phyloP scores from a whole-genome alignment of 495 filamentous ascomycete species.

The Stereocaulon alpinum region DNA sequence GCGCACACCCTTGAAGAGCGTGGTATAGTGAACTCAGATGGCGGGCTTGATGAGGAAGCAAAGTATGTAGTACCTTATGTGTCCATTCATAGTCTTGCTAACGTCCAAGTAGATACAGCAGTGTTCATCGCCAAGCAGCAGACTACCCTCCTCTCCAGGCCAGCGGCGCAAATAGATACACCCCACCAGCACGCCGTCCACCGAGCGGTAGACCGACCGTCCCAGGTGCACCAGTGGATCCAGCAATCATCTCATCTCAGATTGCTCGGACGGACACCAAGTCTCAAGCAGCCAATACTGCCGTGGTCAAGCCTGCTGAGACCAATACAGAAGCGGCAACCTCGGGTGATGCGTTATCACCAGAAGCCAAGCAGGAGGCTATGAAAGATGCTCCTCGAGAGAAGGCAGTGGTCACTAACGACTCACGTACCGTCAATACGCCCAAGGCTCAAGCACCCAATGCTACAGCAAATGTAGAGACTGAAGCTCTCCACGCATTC shows the following conservation, averaged over 20 bases:
- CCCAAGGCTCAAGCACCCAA: slow-evolving; percentile 34
- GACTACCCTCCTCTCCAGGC: slow-evolving; percentile 58
- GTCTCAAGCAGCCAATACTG: slow-evolving; percentile 17
- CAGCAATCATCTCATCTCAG: slow-evolving; percentile 72
- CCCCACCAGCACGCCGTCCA: slow-evolving; percentile 74
- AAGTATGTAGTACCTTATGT: slow-evolving; percentile 49
- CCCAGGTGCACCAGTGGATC: slow-evolving; percentile 62
- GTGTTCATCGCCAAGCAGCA: slow-evolving; percentile 63
- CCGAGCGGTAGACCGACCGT: slow-evolving; percentile 63
- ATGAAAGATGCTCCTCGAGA: slow-evolving; percentile 15
- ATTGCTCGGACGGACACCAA: slow-evolving; percentile 43
- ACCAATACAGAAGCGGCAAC: slow-evolving; percentile 15
- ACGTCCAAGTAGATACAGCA: slow-evolving; percentile 60
- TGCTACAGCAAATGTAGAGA: slow-evolving; percentile 67
- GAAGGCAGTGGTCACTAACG: slow-evolving; percentile 1
- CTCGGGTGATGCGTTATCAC: background rate
- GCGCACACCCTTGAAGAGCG: slow-evolving; percentile 83
- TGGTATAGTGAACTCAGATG: slow-evolving; percentile 54
- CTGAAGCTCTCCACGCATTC: slow-evolving; percentile 67
- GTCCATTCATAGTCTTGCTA: background rate
- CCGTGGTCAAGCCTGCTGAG: slow-evolving; percentile 29
- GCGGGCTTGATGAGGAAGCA: slow-evolving; percentile 74
- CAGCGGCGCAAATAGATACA: slow-evolving; percentile 67
- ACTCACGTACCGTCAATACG: slow-evolving; percentile 14
- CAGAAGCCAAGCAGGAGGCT: slow-evolving; percentile 16